These are phyloP conservation scores for Aspergillus sp. DNA, from an alignment of 2,329 filamentous ascomycete genomes.

Conservation along the genomic window DNA sequence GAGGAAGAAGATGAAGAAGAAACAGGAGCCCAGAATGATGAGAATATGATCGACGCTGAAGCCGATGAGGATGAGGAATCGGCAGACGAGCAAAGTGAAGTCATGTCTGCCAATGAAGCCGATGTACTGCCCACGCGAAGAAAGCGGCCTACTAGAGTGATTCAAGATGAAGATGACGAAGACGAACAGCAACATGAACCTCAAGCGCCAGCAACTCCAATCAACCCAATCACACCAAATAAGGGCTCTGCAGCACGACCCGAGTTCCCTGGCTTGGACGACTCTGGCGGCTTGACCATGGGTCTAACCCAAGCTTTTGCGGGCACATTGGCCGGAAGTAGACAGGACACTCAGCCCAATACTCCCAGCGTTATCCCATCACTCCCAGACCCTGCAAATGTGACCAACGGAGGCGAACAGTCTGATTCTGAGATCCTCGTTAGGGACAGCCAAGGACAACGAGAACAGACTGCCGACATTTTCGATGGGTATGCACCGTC, in stretches of 20 bases:
- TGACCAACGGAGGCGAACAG: conserved; percentile 54
- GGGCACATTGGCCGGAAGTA: conserved; percentile 66
- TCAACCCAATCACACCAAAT: conserved; percentile 14
- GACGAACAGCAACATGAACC: conserved; percentile 33
- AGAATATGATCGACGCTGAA: conserved; percentile 17
- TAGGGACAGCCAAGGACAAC: conserved; percentile 49
- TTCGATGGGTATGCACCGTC: conserved; percentile 31
- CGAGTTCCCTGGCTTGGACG: conserved; percentile 60
- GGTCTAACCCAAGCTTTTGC: conserved; percentile 87
- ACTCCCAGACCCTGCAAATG: conserved; percentile 49
- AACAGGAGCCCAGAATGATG: conserved; percentile 10
- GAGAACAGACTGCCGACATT: conserved; percentile 39
- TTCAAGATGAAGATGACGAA: conserved; percentile 61
- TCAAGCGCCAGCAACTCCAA: conserved; percentile 27
- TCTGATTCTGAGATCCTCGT: conserved; percentile 57
- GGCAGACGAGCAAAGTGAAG: conserved; percentile 15
- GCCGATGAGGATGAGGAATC: conserved; percentile 8
- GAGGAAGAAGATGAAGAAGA: conserved; percentile 28
- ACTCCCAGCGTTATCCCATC: conserved; percentile 36
- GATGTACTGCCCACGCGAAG: conserved; percentile 43
- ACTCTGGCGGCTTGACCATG: conserved; percentile 42
- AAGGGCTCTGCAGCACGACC: conserved; percentile 38
- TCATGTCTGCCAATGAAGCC: conserved; percentile 37
- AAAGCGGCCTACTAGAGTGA: conserved; percentile 50
- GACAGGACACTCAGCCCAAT: conserved; percentile 38